Percentiles rank a stretch among this genome's conserved stretches.
phyloP scores from a whole-genome alignment of 2,329 filamentous ascomycete genomes.

The Lachnellula willkommii region DNA sequence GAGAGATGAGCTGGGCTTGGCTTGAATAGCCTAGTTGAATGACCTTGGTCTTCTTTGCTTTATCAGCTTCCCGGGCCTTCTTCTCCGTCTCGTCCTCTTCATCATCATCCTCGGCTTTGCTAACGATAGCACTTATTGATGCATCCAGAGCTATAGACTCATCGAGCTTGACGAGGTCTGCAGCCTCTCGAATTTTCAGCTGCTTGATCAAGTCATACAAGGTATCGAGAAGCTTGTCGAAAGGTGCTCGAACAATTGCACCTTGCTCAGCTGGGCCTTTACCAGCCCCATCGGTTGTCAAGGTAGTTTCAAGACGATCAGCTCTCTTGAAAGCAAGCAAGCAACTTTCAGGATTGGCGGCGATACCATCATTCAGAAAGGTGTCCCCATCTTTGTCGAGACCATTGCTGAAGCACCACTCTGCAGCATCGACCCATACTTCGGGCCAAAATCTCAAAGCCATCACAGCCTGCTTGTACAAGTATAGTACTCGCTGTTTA shows the following conservation, averaged over 20 bases:
- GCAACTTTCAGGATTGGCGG: slow-evolving; percentile 89
- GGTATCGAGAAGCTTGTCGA: slow-evolving; percentile 74
- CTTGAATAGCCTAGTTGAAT: slow-evolving; percentile 63
- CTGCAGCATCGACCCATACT: slow-evolving; percentile 90
- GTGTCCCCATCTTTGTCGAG: slow-evolving; percentile 58
- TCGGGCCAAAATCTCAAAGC: slow-evolving; percentile 90
- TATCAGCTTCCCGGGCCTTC: slow-evolving; percentile 40
- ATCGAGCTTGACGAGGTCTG: slow-evolving; percentile 53
- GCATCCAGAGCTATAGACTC: slow-evolving; percentile 38
- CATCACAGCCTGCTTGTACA: slow-evolving; percentile 92
- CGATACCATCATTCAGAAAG: slow-evolving; percentile 75
- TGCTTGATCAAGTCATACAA: slow-evolving; percentile 84
- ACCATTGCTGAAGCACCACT: slow-evolving; percentile 82
- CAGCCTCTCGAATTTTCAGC: slow-evolving; percentile 56
- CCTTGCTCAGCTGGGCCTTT: slow-evolving; percentile 59
- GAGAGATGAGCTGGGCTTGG: slow-evolving; percentile 71
- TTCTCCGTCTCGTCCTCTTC: slow-evolving; percentile 34
- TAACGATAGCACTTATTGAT: slow-evolving; percentile 35
- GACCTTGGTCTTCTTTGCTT: slow-evolving; percentile 55
- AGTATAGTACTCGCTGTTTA: slow-evolving; percentile 75
- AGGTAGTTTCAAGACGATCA: slow-evolving; percentile 76
- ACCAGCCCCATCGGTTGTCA: slow-evolving; percentile 71
- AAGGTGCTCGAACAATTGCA: slow-evolving; percentile 67
- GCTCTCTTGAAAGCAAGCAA: slow-evolving; percentile 84
- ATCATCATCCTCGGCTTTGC: slow-evolving; percentile 47